Percentiles rank a stretch among this genome's conserved stretches.
These are phyloP conservation scores for Epichloe gansuensis DNA, from an alignment of 2,329 filamentous ascomycete species.

Conservation along the genomic window DNA sequence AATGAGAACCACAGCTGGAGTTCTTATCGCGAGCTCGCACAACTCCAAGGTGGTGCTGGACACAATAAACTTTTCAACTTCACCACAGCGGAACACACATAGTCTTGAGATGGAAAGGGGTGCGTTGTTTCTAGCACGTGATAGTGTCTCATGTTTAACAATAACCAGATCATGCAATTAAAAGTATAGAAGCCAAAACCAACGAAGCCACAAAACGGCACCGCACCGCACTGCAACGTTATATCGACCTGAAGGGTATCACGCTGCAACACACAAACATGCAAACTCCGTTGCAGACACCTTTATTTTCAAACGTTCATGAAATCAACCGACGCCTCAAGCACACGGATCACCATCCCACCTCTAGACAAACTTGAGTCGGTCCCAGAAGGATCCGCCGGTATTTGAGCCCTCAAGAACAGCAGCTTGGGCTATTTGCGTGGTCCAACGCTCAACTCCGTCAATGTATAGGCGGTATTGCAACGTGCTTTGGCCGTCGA, in stretches of 20 bases:
- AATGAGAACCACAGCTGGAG: no score
- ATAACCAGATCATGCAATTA: background rate
- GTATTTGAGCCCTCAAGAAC: slow-evolving; percentile 16
- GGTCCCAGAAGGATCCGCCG: slow-evolving; percentile 35
- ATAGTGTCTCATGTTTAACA: no score
- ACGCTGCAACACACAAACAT: slow-evolving; percentile 1
- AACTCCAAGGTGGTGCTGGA: no score
- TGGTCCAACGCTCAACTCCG: slow-evolving; percentile 67
- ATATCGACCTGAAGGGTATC: slow-evolving; percentile 2
- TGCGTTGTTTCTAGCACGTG: no score
- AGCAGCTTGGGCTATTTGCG: slow-evolving; percentile 35
- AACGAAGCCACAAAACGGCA: background rate
- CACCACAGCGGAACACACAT: no score
- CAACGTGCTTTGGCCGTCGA: slow-evolving; percentile 54
- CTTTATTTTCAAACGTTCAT: background rate
- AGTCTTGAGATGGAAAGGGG: no score
- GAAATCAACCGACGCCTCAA: background rate
- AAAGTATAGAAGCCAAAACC: background rate
- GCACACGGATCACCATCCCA: background rate
- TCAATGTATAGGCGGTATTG: slow-evolving; percentile 76
- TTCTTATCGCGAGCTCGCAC: no score
- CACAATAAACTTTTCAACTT: no score
- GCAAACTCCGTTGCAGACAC: background rate
- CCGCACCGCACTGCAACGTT: background rate
- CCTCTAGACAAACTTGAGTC: slow-evolving; percentile 16